Evolutionary conservation across 441 rosid species (phyloP).

Genomic region (Populus hybrid): DNA sequence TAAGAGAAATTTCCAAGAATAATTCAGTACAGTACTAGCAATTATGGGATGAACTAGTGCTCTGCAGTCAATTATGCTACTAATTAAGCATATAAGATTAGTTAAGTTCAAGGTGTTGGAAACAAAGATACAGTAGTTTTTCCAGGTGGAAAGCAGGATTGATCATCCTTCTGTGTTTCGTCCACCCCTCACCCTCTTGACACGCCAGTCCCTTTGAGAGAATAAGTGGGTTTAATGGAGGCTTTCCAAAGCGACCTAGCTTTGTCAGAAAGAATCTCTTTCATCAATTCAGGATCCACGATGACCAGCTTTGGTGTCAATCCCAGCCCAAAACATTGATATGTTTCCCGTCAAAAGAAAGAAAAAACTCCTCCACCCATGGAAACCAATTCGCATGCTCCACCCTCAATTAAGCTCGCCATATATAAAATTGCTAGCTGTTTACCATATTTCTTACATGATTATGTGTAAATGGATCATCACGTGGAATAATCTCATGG

Average conservation of each 20-base stretch:
- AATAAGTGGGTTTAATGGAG: constrained; percentile 31
- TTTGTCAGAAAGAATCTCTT: constrained; percentile 40
- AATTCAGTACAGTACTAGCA: not conserved
- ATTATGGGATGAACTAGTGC: not conserved
- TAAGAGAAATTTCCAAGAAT: not conserved
- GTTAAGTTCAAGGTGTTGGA: not conserved
- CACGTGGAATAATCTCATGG: constrained; percentile 33
- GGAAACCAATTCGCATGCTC: too few relatives aligned
- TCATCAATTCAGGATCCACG: constrained; percentile 36
- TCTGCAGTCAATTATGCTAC: not conserved
- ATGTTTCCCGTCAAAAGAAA: constrained; percentile 35
- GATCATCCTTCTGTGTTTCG: constrained; percentile 35
- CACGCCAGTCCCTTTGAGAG: constrained; percentile 37
- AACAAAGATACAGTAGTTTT: not conserved
- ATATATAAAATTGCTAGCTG: too few relatives aligned
- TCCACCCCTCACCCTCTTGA: constrained; percentile 49
- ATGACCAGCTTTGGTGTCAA: constrained; percentile 40
- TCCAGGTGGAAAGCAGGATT: constrained; percentile 49
- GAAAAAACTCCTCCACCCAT: not conserved
- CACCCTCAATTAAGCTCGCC: too few relatives aligned
- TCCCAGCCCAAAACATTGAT: constrained; percentile 40
- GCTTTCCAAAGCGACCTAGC: constrained; percentile 44
- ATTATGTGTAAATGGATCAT: constrained; percentile 35
- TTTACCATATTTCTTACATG: constrained; percentile 38
- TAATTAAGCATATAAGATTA: not conserved